Conservation (phyloP, 2,329 filamentous ascomycete genomes). For the Knoxdaviesia capensis region DNA sequence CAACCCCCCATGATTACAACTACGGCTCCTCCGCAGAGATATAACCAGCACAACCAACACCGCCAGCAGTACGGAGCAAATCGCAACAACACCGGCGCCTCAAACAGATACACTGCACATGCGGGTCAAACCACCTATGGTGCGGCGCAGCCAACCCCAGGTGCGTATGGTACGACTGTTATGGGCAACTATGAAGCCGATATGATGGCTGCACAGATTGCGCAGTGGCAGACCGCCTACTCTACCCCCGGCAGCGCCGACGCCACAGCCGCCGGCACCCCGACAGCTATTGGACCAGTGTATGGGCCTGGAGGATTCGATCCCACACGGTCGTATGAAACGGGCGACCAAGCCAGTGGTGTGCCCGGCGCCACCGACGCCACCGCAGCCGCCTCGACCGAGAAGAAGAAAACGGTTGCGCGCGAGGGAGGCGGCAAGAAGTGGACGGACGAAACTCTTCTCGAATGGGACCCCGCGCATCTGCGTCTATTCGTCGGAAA, state of each 20-base stretch:
- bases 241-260: constrained; percentile 31
- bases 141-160: too few relatives aligned
- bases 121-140: too few relatives aligned
- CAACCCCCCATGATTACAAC: too few relatives aligned
- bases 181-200: too few relatives aligned
- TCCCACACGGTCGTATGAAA: too few relatives aligned
- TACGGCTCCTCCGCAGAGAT: too few relatives aligned
- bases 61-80: too few relatives aligned
- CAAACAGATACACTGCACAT: too few relatives aligned
- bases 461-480: constrained; percentile 92
- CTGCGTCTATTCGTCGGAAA: constrained; percentile 94
- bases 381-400: constrained; percentile 13
- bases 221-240: constrained; percentile 89
- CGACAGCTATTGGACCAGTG: constrained; percentile 11
- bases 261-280: constrained; percentile 11
- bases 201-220: constrained; percentile 65
- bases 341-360: constrained; percentile 5
- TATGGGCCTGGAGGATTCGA: too few relatives aligned
- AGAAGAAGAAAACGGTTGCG: constrained; percentile 70
- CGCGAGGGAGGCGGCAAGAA: constrained; percentile 78
- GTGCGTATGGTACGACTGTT: too few relatives aligned
- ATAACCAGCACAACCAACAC: too few relatives aligned
- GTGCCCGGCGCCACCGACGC: constrained; percentile 20
- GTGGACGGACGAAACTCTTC: constrained; percentile 72
- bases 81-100: too few relatives aligned